Percentiles rank a stretch among this genome's conserved stretches.
These are phyloP conservation scores for Gossypium aridum DNA, from an alignment of 441 rosid species.

Conservation along the genomic window DNA sequence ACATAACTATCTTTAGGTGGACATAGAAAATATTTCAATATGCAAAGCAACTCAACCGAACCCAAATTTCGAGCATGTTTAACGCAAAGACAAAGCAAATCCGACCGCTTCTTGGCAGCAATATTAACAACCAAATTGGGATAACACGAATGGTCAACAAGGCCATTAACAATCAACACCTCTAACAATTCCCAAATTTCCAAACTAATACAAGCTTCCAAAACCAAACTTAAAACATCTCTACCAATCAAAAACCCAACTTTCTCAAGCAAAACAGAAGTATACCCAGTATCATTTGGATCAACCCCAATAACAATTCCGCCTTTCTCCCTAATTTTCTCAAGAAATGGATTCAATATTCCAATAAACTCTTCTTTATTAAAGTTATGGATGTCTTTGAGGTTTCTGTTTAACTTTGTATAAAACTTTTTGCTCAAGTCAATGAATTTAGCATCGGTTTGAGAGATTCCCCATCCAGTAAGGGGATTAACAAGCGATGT, in stretches of 20 bases:
- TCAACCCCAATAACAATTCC: constrained; percentile 30
- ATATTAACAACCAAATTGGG: constrained; percentile 26
- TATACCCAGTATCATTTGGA: constrained; percentile 15
- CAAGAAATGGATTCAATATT: constrained; percentile 48
- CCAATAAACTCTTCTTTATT: constrained; percentile 35
- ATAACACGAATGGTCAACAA: constrained; percentile 43
- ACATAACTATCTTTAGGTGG: constrained; percentile 55
- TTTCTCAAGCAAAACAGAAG: constrained; percentile 32
- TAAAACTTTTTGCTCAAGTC: constrained; percentile 41
- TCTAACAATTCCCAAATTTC: constrained; percentile 68
- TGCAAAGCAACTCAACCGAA: constrained; percentile 43
- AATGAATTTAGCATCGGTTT: constrained; percentile 42
- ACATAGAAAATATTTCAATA: constrained; percentile 68
- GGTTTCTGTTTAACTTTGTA: constrained; percentile 45
- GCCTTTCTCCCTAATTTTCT: constrained; percentile 33
- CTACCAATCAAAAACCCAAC: constrained; percentile 43
- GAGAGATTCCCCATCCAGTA: constrained; percentile 53
- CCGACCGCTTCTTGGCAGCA: constrained; percentile 44
- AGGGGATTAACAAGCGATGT: constrained; percentile 48
- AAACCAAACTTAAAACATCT: constrained; percentile 49
- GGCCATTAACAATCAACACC: constrained; percentile 37
- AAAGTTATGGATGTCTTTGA: constrained; percentile 50
- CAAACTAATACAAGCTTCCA: constrained; percentile 56
- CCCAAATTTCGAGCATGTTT: constrained; percentile 63
- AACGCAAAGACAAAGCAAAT: constrained; percentile 47